A percentile compares a stretch with the other conserved stretches of the same genome.
These are phyloP conservation scores for Tulasnella sp. DNA, from an alignment of 768 basidiomycete species.

Conservation along the genomic window DNA sequence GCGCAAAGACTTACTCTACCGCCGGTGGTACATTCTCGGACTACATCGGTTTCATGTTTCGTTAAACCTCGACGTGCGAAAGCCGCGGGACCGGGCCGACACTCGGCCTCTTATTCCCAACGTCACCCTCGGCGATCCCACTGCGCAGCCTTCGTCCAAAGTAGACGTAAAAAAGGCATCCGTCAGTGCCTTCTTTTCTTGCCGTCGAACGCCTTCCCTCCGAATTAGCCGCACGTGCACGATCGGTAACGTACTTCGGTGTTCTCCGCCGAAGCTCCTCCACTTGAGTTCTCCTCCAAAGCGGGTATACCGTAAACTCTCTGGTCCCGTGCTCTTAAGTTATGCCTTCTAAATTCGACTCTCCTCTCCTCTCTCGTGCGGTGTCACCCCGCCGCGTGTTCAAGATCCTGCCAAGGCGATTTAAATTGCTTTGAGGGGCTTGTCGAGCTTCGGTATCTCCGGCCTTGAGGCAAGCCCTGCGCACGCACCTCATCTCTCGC, in stretches of 20 bases:
- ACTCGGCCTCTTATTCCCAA: neutral
- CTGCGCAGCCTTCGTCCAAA: neutral
- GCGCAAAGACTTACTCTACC: neutral
- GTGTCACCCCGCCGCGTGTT: too few relatives aligned
- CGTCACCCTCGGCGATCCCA: neutral
- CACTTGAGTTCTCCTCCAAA: too few relatives aligned
- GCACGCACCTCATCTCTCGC: neutral
- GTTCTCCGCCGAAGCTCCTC: neutral
- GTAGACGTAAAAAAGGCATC: neutral
- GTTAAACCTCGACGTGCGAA: neutral
- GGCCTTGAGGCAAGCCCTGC: neutral
- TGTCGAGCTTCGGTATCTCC: neutral
- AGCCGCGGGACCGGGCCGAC: neutral
- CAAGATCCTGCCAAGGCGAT: neutral
- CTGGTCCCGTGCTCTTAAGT: conserved; percentile 2
- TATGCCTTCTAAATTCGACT: neutral
- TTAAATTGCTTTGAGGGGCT: neutral
- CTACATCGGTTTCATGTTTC: too few relatives aligned
- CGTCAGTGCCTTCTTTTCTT: too few relatives aligned
- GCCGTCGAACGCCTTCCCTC: too few relatives aligned
- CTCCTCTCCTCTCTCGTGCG: neutral
- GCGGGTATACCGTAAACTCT: neutral
- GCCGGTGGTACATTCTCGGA: neutral
- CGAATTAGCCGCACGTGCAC: neutral
- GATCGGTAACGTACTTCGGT: neutral